Evolutionary conservation across 768 basidiomycete genomes (phyloP).

Genomic region (Lactarius sanguifluus): DNA sequence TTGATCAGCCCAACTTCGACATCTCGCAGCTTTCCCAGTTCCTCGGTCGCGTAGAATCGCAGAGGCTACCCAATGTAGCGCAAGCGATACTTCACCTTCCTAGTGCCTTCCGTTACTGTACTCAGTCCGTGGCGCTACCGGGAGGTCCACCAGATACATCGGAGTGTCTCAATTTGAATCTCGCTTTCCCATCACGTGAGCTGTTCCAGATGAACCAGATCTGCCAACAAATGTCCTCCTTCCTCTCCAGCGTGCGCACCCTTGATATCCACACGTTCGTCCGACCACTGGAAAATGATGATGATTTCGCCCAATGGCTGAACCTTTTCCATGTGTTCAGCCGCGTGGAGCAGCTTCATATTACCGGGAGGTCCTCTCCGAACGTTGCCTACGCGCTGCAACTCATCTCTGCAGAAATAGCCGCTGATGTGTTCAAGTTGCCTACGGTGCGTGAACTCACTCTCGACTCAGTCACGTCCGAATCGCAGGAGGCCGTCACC

Average conservation of each 20-base stretch:
- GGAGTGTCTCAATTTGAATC: not conserved
- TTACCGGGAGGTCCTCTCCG: not conserved
- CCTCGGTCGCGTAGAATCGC: not conserved
- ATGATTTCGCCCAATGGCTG: not conserved
- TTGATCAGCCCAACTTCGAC: not conserved
- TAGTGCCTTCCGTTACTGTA: not conserved
- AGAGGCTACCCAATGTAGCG: not conserved
- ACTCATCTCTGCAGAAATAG: too few relatives aligned
- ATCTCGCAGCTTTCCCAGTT: constrained; percentile 4
- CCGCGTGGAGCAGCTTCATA: constrained; percentile 1
- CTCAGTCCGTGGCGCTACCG: not conserved
- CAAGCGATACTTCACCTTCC: not conserved
- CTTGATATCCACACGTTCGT: not conserved
- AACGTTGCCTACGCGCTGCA: constrained; percentile 3
- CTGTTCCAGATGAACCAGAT: not conserved
- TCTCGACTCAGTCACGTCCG: not conserved
- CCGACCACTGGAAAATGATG: not conserved
- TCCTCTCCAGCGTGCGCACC: not conserved
- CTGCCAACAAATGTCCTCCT: not conserved
- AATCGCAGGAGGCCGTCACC: not conserved
- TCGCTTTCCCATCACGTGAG: not conserved
- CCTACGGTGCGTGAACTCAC: constrained; percentile 5
- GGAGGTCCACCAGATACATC: not conserved
- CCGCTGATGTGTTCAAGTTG: not conserved
- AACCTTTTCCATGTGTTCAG: constrained; percentile 3